Evolutionary conservation across 148 eudicot genomes (phyloP), one percentile per base, ranked within the genome.

Genomic region (Beta vulgaris): DNA sequence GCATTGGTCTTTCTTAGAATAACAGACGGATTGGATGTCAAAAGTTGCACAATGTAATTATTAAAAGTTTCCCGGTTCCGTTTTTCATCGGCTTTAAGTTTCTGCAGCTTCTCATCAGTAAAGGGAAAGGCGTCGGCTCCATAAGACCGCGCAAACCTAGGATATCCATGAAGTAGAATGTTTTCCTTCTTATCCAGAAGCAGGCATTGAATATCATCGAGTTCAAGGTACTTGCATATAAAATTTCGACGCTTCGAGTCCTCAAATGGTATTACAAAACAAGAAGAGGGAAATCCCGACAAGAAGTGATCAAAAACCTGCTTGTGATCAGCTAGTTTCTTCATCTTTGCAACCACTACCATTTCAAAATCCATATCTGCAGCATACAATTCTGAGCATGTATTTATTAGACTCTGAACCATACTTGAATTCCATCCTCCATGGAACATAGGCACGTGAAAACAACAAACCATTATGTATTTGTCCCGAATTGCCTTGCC

Each of bases 291-390:
- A 7, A 58, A 28, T 2, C 34, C 0, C 14, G 62, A 28, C 16
- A 58, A 26, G 35, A 58, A 58, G 62, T 58, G 35, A 58, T 28
- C 5, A 13, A 58, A 58, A 58, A 58, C 62, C 16, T 6, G 29
- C 31, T 58, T 25, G 25, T 58, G 28, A 26, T 58, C 35, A 7
- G 62, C 62, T 10, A 12, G 11, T 11, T 13, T 26, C 26, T 7
- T 58, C 62, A 58, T 58, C 62, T 58, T 58, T 12, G 28, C 62
- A 58, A 29, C 21, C 62, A 58, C 62, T 3, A 58, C 62, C 62
- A 58, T 58, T 34, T 58, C 19, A 58, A 58, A 58, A 58, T 58
- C 31, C 4, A n/a, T 13, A 1, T 34, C 25, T 11, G 31, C 10
- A 1, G 32, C 1, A 58, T 58, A 58, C 62, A 58, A 25, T 1